Evolutionary conservation across 176 grass and related monocot species (phyloP), one percentile per base, ranked within the genome.

Genomic region (Oryza officinalis): DNA sequence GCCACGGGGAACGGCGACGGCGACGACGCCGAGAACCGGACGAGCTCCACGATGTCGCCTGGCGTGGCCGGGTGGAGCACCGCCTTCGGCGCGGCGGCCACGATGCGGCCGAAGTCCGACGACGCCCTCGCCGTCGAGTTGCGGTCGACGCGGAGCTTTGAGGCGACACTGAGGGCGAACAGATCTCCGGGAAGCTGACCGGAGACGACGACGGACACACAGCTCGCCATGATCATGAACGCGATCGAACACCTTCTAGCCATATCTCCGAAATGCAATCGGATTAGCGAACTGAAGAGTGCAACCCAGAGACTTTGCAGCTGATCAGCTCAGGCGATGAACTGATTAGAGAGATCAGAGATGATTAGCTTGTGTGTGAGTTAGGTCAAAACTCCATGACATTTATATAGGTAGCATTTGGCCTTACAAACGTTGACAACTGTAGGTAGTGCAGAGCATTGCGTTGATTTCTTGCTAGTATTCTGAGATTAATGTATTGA

Each of bases 51-150:
- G 40, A 97, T 90, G 80, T 92, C 92, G 72, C 17, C 0, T n/a
- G 83, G 60, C 15, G 63, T 71, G 31, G 81, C 15, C 0, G 88
- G 87, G 26, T 85, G 79, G 57, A 87, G 49, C 27, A 75, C 67
- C 14, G 65, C 78, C 33, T 44, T 70, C 64, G 74, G 89, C 59
- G 30, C 50, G 54, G 66, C 77, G 8, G 2, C 14, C 20, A 78
- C 72, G 13, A 97, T 77, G 8, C 40, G 67, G 9, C 92, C 88
- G 47, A 90, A 97, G 78, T 97, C 92, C 22, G 80, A 78, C 52
- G 90, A 77, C 4, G 23, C 77, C 10, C 27, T 65, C 64, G 68
- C 69, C 18, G 71, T 89, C 17, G 69, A 46, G 74, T 96, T 68
- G 37, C 18, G 6, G 18, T 90, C 92, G 4, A 60, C 59, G 35